Evolutionary conservation across 2,329 filamentous ascomycete species (phyloP).

Genomic region (Microdochium bolleyi): DNA sequence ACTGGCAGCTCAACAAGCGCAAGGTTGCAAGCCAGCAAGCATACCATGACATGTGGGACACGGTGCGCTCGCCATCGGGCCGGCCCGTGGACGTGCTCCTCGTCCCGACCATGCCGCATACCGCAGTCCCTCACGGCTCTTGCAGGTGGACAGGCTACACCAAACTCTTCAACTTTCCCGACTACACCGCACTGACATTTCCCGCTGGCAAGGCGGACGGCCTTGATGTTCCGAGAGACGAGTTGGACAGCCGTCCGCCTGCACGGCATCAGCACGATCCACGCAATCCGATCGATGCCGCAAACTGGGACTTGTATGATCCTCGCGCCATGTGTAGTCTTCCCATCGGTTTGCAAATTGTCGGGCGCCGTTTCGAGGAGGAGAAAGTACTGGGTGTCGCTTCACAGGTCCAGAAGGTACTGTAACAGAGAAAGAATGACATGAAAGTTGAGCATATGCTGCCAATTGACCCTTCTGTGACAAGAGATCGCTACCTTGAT

Average conservation of each 20-base stretch:
- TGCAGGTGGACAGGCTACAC: slow-evolving; percentile 49
- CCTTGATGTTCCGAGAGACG: slow-evolving; percentile 14
- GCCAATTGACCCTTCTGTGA: too few relatives aligned
- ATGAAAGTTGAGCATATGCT: too few relatives aligned
- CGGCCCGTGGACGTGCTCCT: slow-evolving; percentile 45
- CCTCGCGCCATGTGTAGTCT: slow-evolving; percentile 25
- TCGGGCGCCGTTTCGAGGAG: slow-evolving; percentile 43
- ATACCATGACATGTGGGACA: slow-evolving; percentile 53
- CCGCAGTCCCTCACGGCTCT: slow-evolving; percentile 35
- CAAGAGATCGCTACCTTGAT: too few relatives aligned
- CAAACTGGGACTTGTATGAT: slow-evolving; percentile 39
- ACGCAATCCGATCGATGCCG: slow-evolving; percentile 28
- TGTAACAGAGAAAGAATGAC: background rate
- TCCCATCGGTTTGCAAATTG: slow-evolving; percentile 45
- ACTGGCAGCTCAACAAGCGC: slow-evolving; percentile 58
- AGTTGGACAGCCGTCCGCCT: slow-evolving; percentile 28
- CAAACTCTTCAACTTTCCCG: slow-evolving; percentile 54
- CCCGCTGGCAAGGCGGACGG: slow-evolving; percentile 40
- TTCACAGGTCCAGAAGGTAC: background rate
- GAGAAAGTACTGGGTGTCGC: slow-evolving; percentile 42
- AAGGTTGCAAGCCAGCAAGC: slow-evolving; percentile 44
- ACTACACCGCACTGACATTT: slow-evolving; percentile 52
- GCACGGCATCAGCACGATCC: background rate
- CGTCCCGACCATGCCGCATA: slow-evolving; percentile 52
- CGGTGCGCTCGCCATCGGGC: slow-evolving; percentile 23